Evolutionary conservation across 2,329 filamentous ascomycete genomes (phyloP).

Genomic region (Podosphaera aphanis): DNA sequence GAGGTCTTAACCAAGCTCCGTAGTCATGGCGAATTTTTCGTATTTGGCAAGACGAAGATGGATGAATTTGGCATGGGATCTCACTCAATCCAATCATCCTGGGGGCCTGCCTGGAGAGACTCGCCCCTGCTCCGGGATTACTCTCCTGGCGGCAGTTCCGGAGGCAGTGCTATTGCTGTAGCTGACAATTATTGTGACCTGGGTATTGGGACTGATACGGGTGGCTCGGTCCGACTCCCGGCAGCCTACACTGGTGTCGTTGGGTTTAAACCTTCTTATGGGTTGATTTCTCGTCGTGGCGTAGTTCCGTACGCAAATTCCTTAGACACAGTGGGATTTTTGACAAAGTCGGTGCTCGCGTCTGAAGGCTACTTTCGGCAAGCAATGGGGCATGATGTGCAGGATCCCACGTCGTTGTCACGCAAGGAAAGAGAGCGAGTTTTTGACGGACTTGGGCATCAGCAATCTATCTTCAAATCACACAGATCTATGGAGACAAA

Average conservation of each 20-base stretch:
- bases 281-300: conserved; percentile 40
- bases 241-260: conserved; percentile 42
- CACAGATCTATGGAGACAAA: background rate
- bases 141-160: conserved; percentile 34
- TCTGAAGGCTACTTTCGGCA: conserved; percentile 15
- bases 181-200: conserved; percentile 38
- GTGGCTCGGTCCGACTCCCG: conserved; percentile 38
- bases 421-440: background rate
- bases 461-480: background rate
- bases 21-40: conserved; percentile 27
- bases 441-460: background rate
- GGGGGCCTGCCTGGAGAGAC: conserved; percentile 32
- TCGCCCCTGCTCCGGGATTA: background rate
- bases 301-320: conserved; percentile 54
- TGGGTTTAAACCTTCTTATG: conserved; percentile 40
- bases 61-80: conserved; percentile 96
- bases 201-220: conserved; percentile 40
- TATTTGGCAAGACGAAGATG: conserved; percentile 68
- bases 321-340: conserved; percentile 45
- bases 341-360: conserved; percentile 22
- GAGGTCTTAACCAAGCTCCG: conserved; percentile 52
- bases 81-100: conserved; percentile 44
- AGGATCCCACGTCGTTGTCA: conserved; percentile 29
- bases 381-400: conserved; percentile 4
- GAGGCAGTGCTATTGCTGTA: conserved; percentile 42